phyloP scores from a whole-genome alignment of 108 stramenopile genomes.

The Cyclotella sp. region DNA sequence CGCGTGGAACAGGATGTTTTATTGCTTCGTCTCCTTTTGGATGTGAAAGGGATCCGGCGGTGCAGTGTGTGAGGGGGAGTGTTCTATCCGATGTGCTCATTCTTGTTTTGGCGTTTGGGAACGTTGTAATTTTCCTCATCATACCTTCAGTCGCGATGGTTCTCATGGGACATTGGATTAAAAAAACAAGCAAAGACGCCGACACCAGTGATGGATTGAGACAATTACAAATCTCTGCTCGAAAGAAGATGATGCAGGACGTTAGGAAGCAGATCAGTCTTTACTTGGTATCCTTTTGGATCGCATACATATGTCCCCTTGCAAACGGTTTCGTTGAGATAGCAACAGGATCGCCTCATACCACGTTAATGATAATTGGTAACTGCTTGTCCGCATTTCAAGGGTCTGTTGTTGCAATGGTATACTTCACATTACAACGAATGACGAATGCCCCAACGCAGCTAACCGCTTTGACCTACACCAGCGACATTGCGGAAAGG shows the following conservation, averaged over 20 bases:
- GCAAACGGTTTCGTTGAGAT: not conserved
- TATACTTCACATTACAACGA: constrained; percentile 15
- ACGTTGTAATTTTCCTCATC: not conserved
- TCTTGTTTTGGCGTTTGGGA: not conserved
- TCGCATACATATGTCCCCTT: not conserved
- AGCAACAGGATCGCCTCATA: not conserved
- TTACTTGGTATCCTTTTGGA: constrained; percentile 11
- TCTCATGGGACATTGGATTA: not conserved
- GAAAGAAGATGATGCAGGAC: constrained; percentile 10
- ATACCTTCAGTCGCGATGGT: constrained; percentile 2
- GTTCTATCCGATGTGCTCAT: not conserved
- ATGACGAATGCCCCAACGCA: not conserved
- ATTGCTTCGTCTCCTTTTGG: constrained; percentile 5
- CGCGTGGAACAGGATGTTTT: constrained; percentile 16
- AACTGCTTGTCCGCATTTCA: constrained; percentile 10
- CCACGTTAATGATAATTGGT: not conserved
- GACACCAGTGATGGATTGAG: not conserved
- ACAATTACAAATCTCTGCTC: not conserved
- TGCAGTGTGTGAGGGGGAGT: constrained; percentile 14
- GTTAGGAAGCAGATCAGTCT: constrained; percentile 8
- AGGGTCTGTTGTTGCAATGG: constrained; percentile 1
- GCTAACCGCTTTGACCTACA: not conserved
- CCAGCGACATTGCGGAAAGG: not conserved
- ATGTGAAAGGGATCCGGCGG: constrained; percentile 2
- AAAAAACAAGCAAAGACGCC: not conserved